Conservation (phyloP, 345 rosid species). For the Brassica rapa region DNA sequence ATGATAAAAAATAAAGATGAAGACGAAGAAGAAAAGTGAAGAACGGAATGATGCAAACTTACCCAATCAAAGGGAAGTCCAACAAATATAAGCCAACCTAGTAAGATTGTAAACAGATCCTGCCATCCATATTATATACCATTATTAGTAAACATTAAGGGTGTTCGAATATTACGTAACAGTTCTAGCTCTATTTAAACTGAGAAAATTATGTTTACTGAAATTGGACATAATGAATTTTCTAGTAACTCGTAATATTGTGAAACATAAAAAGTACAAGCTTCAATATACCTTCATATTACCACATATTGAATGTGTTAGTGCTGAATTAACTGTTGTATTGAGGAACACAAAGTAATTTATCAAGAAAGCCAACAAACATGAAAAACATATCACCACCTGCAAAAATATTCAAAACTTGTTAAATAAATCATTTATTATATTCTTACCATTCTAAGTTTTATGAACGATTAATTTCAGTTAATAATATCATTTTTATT, state of each 20-base stretch:
- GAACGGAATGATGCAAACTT: background rate
- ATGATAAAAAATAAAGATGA: background rate
- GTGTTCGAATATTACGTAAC: background rate
- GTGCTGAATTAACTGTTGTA: conserved; percentile 74
- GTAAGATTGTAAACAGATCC: conserved; percentile 71
- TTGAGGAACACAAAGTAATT: conserved; percentile 66
- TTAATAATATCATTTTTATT: background rate
- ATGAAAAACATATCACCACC: conserved; percentile 65
- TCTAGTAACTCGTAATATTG: background rate
- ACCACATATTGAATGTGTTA: conserved; percentile 72
- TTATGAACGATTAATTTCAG: background rate
- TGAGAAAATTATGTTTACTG: background rate
- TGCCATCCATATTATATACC: conserved; percentile 22
- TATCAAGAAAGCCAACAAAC: conserved; percentile 68
- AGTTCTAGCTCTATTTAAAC: background rate
- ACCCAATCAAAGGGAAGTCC: conserved; percentile 72
- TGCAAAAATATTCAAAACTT: conserved; percentile 30
- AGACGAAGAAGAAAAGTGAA: background rate
- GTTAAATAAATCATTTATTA: background rate
- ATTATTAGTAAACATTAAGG: background rate
- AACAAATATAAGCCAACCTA: conserved; percentile 77
- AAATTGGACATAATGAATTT: conserved; percentile 1
- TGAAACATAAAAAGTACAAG: background rate
- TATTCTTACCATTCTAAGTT: background rate
- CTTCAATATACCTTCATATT: conserved; percentile 57